Base-by-base conservation (phyloP, 2,329 filamentous ascomycete species). In the Curvularia hawaiiensis region DNA sequence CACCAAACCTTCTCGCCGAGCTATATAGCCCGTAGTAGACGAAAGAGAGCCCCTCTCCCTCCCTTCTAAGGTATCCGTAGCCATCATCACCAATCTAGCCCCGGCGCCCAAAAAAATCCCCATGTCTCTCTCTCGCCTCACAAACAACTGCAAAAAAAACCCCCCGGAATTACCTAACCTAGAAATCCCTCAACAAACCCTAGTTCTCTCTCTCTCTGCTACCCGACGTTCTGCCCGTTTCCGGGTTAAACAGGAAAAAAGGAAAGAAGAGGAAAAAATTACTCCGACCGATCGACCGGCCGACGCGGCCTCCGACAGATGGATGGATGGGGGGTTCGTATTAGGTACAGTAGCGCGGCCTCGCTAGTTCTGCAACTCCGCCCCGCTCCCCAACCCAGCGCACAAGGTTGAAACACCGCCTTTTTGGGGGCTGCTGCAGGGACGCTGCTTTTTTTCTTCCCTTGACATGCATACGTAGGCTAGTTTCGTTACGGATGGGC, bases 251-350 rank as follows among this genome's bases (percentile, higher is more conserved):
- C 11, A 44, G 26, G 20, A 45, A 45, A 12, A 28, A n/a, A 14
- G 3, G 12, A 2, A 28, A 44, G 24, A n/a, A 18, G 16, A 9
- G 30, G 30, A 31, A 46, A 31, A 31, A 46, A 20, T 46, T 12
- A n/a, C 28, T 46, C 44, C 44, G 44, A 46, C n/a, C n/a, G 44
- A 46, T 46, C 16, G 26, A 46, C 28, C 44, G 44, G 31, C 22
- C 22, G 22, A 3, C 22, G 22, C 22, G 22, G 22, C 22, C 22
- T 24, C 22, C 22, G 40, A 26, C 6, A 16, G 22, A 16, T 24
- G 11, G 40, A 9, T 20, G 10, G 24, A 5, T 11, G 24, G 12
- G 12, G 20, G 6, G 30, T 26, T 16, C n/a, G 26, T 28, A 24
- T 3, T 8, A 11, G 28, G 14, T 26, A 44, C 41, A 45, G 26